Evolutionary conservation across 768 basidiomycete species (phyloP), one percentile per base, ranked within the genome.

Genomic region (Pilatotrama ljubarskyi): DNA sequence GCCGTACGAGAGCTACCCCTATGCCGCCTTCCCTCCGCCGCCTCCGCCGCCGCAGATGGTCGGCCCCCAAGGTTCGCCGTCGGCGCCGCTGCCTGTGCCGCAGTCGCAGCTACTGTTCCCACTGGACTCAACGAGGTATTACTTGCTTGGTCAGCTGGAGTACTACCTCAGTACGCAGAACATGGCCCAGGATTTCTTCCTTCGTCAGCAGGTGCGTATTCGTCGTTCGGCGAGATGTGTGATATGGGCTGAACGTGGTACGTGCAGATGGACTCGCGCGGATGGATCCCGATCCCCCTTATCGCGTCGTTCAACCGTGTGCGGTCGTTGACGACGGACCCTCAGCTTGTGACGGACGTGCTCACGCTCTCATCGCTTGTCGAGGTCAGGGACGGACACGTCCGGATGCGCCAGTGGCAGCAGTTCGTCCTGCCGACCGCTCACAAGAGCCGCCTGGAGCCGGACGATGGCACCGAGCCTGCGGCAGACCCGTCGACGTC

Each of bases 121-220:
- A 1, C 69, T 91, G 13, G 92, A 95, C 68, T 74, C 83, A 22
- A 84, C 82, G 50, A 73, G 85, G 49, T 88, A 80, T 67, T 85
- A 82, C 70, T 77, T 96, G 25, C 81, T 96, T 43, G 87, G 84
- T 1, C 90, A 96, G 73, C 75, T 96, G 51, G 95, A 96, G 74
- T 97, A 93, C 73, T 98, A 96, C 76, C 79, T 98, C 65, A 92
- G 93, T 66, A 79, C 88, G 56, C 87, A 97, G 70, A 97, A 96
- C 70, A 80, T 98, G 76, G 89, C 83, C n/a, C 84, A 86, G 70
- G 95, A 98, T 72, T 81, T 90, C 64, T 96, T 82, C 75, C 77
- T 98, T 36, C 82, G 93, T 52, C 81, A 86, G 74, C 79, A 84
- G 76, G 93, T 91, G 66, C 69, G 87, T 78, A 29, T 15, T 47